phyloP scores from a whole-genome alignment of 2,329 filamentous ascomycete species.

The Chaetothyriales sp. region DNA sequence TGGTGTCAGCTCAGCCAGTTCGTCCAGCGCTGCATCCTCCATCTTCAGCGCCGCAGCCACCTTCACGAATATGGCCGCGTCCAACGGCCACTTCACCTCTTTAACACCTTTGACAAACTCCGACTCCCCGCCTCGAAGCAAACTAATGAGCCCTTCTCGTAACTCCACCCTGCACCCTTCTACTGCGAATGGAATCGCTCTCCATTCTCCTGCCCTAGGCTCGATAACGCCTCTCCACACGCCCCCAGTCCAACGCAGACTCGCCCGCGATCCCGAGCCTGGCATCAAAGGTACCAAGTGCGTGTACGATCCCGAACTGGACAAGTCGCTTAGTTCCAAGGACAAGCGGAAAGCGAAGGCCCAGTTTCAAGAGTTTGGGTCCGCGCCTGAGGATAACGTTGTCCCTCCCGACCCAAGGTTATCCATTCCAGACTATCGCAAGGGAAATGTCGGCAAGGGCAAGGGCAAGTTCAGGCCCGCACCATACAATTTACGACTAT shows the following conservation, averaged over 20 bases:
- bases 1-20: conserved; percentile 57
- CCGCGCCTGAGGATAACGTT: conserved; percentile 57
- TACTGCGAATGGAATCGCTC: conserved; percentile 18
- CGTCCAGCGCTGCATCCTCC: conserved; percentile 55
- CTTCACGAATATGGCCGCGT: conserved; percentile 38
- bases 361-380: conserved; percentile 37
- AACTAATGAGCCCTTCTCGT: conserved; percentile 38
- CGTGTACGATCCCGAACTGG: conserved; percentile 48
- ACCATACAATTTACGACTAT: conserved; percentile 67
- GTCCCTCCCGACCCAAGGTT: conserved; percentile 71
- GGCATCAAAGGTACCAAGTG: conserved; percentile 43
- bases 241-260: conserved; percentile 30
- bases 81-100: conserved; percentile 38
- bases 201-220: conserved; percentile 13
- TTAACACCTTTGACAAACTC: conserved; percentile 52
- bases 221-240: conserved; percentile 29
- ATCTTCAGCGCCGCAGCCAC: conserved; percentile 47
- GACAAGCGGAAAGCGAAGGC: conserved; percentile 35
- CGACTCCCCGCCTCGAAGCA: conserved; percentile 47
- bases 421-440: conserved; percentile 46
- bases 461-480: conserved; percentile 55
- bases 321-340: conserved; percentile 43
- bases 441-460: conserved; percentile 49
- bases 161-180: conserved; percentile 5
- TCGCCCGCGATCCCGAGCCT: conserved; percentile 36